Conservation (phyloP, 192 early-diverging fungal genomes). For the Linnemannia exigua region DNA sequence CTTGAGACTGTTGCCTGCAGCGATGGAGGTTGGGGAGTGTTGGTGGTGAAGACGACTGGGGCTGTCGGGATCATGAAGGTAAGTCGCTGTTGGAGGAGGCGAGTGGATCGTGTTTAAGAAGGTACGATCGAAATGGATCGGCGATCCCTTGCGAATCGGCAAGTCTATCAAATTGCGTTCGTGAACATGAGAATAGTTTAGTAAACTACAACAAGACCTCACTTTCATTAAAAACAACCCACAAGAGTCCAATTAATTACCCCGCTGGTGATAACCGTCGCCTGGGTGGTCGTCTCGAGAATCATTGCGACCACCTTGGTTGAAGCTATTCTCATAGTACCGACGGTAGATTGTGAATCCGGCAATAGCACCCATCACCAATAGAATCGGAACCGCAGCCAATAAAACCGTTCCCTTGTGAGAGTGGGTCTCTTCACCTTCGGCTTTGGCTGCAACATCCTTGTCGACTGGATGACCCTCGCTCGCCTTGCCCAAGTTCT, state of each 20-base stretch:
- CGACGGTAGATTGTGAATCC: constrained; percentile 44
- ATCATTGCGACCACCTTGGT: constrained; percentile 36
- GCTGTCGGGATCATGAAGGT: constrained; percentile 37
- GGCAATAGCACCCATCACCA: constrained; percentile 45
- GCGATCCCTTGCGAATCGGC: constrained; percentile 31
- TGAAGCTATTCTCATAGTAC: constrained; percentile 37
- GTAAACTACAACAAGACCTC: too few relatives aligned
- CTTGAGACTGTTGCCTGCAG: constrained; percentile 27
- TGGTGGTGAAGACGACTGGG: constrained; percentile 22
- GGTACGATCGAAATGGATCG: constrained; percentile 49
- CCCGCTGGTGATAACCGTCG: constrained; percentile 31
- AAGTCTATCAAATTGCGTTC: constrained; percentile 6
- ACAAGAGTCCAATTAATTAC: background rate
- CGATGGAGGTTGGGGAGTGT: constrained; percentile 29
- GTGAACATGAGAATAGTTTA: too few relatives aligned
- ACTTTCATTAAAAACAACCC: too few relatives aligned
- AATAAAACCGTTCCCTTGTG: constrained; percentile 24
- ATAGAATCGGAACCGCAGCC: constrained; percentile 32
- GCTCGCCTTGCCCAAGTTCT: constrained; percentile 20
- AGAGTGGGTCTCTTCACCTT: background rate
- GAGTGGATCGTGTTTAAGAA: constrained; percentile 47
- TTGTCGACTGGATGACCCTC: constrained; percentile 23
- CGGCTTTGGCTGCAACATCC: background rate
- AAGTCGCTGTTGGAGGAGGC: constrained; percentile 34
- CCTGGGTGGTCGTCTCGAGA: constrained; percentile 19